Evolutionary conservation across 306 rosid species (phyloP), one percentile per base, ranked within the genome.

Genomic region (Pachyrhizus erosus): DNA sequence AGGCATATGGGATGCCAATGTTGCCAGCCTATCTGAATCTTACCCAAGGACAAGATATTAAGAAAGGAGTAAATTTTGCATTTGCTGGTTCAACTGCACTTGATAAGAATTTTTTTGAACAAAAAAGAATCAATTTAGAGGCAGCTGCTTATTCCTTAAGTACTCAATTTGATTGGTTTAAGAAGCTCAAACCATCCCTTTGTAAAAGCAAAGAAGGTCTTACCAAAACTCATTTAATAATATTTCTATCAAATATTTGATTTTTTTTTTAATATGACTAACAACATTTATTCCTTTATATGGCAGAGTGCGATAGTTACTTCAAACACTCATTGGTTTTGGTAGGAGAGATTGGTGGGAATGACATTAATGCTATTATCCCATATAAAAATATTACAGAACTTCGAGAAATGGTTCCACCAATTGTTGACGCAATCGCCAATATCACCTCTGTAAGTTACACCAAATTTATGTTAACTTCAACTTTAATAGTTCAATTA

Each of bases 311-410:
- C 39, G 5, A 34, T 34, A 34, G 0, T 2, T 55, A 60, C 29
- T 20, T 75, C 17, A 40, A 75, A 6, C 40, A 58, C 11, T 23
- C 80, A 39, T 24, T 75, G 26, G 24, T 75, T 24, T 0, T 75
- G 4, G 70, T 58, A n/a, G 80, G 70, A 24, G 80, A 75, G 20
- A 75, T 75, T 14, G 79, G 49, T 45, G 49, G 49, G 5, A 45
- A 45, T 45, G 49, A 45, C 5, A 11, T 45, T 45, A 45, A 45
- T 12, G 49, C 5, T 11, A 11, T 45, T 12, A 45, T 49, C 55
- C 8, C 18, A 49, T 5, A 65, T 24, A 24, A 24, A 70, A 43
- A 8, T 54, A 49, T 15, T 15, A 15, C 20, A 17, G 0, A 54
- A n/a, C 13, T 20, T 54, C 70, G 39, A 27, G 31, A 27, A 27